Base-by-base conservation (phyloP, 2,329 filamentous ascomycete species). In the Exophiala aquamarina region DNA sequence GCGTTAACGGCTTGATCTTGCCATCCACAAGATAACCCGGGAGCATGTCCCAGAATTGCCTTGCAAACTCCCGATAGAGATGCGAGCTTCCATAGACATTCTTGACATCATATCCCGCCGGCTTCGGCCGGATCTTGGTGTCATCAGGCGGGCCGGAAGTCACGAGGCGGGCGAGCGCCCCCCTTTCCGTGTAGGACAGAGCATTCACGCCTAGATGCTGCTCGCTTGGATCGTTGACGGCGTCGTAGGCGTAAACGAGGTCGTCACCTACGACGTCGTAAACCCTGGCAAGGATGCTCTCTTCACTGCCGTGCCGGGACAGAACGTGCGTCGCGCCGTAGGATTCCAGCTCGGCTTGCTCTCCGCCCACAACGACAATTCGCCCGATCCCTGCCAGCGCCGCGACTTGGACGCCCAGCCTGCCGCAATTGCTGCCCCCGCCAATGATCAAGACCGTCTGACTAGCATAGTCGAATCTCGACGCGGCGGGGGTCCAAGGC, bases 291-390 rank as follows among this genome's bases (percentile, higher is more conserved):
- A 60, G 51, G 2, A 71, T 57, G 3, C 62, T 61, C 9, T 68
- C 62, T 3, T 40, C 21, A 21, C 56, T 32, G 18, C 43, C 63
- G 39, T 71, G 63, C 3, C 71, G 68, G 44, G 70, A 66, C 13
- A 72, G 49, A 1, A 73, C 61, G 50, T 71, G 63, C 1, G 70
- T 72, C 1, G 71, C 71, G 1, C 71, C 70, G n/a, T 58, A 61
- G 5, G 26, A 43, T 33, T 59, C 63, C 21, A 73, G 52, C 44
- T 66, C 59, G 3, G 47, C 50, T 17, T 63, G 61, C 7, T 62
- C 49, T 1, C 65, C 64, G 15, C 63, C 64, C 0, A 67, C 63
- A 1, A 66, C 64, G 19, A 74, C 61, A 33, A 73, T 70, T 3
- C 50, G 61, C 1, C 68, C 69, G 29, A 73, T 61, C 0, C 66